Conservation (phyloP, 2,329 filamentous ascomycete genomes). For the Fusarium dlaminii region DNA sequence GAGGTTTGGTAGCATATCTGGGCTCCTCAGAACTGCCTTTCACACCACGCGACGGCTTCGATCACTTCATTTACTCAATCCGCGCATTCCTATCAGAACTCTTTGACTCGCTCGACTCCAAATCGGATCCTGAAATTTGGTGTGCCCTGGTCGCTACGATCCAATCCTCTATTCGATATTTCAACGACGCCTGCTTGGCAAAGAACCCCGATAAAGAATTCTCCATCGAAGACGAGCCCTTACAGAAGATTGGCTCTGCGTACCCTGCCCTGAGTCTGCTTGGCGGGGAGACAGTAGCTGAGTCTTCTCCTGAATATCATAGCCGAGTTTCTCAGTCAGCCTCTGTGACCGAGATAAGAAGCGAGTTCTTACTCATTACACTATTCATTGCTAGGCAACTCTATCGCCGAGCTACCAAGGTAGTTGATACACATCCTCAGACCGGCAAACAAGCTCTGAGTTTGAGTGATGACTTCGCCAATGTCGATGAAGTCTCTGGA, state of each 20-base stretch:
- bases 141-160: slow-evolving; percentile 51
- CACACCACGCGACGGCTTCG: slow-evolving; percentile 41
- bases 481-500: slow-evolving; percentile 40
- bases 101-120: slow-evolving; percentile 47
- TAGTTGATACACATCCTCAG: slow-evolving; percentile 32
- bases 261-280: slow-evolving; percentile 44
- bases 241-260: slow-evolving; percentile 35
- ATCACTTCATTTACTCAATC: slow-evolving; percentile 54
- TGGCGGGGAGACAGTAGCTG: slow-evolving; percentile 9
- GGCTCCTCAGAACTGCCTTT: slow-evolving; percentile 56
- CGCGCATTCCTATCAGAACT: slow-evolving; percentile 50
- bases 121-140: slow-evolving; percentile 48
- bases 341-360: slow-evolving; percentile 44
- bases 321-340: slow-evolving; percentile 2
- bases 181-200: slow-evolving; percentile 53
- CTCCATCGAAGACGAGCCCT: slow-evolving; percentile 30
- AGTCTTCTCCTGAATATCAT: not conserved
- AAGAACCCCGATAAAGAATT: slow-evolving; percentile 34
- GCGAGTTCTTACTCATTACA: slow-evolving; percentile 53
- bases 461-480: slow-evolving; percentile 47
- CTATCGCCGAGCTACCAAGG: slow-evolving; percentile 53
- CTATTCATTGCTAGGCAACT: slow-evolving; percentile 52
- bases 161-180: slow-evolving; percentile 49
- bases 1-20: slow-evolving; percentile 58
- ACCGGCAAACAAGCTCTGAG: slow-evolving; percentile 38